Evolutionary conservation across 176 grass and related monocot genomes (phyloP), one percentile per base, ranked within the genome.

Genomic region (Miscanthus lutarioriparius): DNA sequence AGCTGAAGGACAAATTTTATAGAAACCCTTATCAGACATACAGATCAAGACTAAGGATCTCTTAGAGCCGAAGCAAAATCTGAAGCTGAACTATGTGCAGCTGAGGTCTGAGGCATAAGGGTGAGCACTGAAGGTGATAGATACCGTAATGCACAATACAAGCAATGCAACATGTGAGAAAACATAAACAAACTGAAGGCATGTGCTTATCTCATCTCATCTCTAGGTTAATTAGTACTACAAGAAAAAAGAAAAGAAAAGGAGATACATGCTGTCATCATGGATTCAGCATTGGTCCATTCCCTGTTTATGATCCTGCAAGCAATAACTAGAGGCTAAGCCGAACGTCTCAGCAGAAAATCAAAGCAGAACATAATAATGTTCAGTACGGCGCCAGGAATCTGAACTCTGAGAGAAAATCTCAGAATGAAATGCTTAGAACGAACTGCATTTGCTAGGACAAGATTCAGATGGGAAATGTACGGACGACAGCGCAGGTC

Each of bases 61-160:
- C 30, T 86, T 80, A 49, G 32, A 73, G 51, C 68, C 56, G 68
- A 78, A 83, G 67, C 66, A 72, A 82, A 41, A 83, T 39, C 65
- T 30, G 73, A 72, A 23, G 38, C 4, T 73, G 41, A 56, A 22
- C 56, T 38, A 22, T 30, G 51, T 76, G 40, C 35, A 82, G 40
- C 62, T 77, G 73, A 88, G 64, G 66, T 78, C 80, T 73, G 56
- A 62, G 51, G 64, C 74, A 38, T 23, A 33, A 62, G 53, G n/a
- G 4, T 82, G 32, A 36, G 19, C 10, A 70, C 23, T 17, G 39
- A 35, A 61, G 27, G 28, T 38, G 47, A 30, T 69, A 40, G 68
- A 28, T 78, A 59, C 67, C 27, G 66, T 84, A 45, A 83, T 51
- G 59, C 72, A 39, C 54, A 77, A 51, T 74, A 17, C 75, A 79